Conservation (phyloP, 225 moss, liverwort and hornwort genomes). For the Ulota crispa region DNA sequence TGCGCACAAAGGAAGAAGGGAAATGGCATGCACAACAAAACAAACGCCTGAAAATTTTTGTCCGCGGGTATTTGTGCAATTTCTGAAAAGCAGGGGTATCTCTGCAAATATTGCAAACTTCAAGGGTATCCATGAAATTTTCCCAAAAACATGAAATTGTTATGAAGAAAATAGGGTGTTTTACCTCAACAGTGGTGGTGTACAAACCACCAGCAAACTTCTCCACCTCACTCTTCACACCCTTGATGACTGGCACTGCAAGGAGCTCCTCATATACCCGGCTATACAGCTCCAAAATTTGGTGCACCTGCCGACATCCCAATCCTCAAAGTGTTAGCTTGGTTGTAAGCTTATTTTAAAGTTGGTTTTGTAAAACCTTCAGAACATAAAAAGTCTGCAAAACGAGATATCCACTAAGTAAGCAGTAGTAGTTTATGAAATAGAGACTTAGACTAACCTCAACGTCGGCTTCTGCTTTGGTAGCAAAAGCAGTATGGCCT, state of each 20-base stretch:
- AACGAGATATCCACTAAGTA: no score
- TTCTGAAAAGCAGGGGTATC: no score
- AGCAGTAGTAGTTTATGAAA: neutral
- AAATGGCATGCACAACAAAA: no score
- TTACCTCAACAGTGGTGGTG: slow-evolving; percentile 91
- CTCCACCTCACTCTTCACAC: slow-evolving; percentile 88
- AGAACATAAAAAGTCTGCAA: neutral
- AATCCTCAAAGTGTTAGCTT: neutral
- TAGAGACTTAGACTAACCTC: slow-evolving; percentile 56
- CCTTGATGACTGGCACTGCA: slow-evolving; percentile 88
- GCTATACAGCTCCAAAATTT: slow-evolving; percentile 87
- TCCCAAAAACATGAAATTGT: no score
- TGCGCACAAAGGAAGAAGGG: no score
- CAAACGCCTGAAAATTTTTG: no score
- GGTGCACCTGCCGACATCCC: slow-evolving; percentile 65
- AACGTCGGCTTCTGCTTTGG: slow-evolving; percentile 77
- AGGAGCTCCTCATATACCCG: slow-evolving; percentile 94
- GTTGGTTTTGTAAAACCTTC: neutral
- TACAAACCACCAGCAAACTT: slow-evolving; percentile 96
- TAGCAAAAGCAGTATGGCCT: slow-evolving; percentile 90
- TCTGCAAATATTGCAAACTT: no score
- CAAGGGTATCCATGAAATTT: no score
- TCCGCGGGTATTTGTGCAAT: no score
- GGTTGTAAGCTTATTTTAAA: neutral
- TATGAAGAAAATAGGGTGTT: neutral